Base-by-base conservation (phyloP, 2,329 filamentous ascomycete species). In the Clarireedia monteithiana region DNA sequence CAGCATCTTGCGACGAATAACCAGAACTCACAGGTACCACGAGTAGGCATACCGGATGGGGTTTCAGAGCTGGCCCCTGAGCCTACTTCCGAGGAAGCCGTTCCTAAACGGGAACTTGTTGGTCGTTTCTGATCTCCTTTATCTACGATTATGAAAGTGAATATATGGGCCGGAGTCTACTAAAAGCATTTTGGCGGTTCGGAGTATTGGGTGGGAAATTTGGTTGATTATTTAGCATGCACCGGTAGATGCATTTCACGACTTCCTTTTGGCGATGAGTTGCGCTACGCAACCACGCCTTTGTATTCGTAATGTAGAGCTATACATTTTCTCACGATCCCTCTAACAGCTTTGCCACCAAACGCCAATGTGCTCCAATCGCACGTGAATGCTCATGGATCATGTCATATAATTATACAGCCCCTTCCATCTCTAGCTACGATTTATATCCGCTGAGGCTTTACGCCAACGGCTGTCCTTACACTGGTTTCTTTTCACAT, bases 221-320 rank as follows among this genome's bases (percentile, higher is more conserved):
- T 59, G 57, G 58, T 23, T 46, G 20, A 20, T 20, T 45, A 17
- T 14, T 46, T 12, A 23, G n/a, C 42, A 46, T 46, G 42, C 42
- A 46, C 23, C 7, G 17, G 60, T 61, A 64, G 56, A 59, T 57
- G 57, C 46, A 57, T 47, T 48, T 42, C 38, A 63, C 55, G 59
- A 59, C 56, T 58, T 45, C 50, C 55, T 45, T 55, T 60, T 52
- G 51, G 59, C 60, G 57, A 45, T 53, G 51, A 23, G 48, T 54
- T 55, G 36, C 44, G 3, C 46, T 20, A 53, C 39, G 47, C 52
- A 50, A n/a, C 14, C 5, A 38, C 34, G 17, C 34, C 24, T 60
- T 9, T 62, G 64, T 64, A 66, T 52, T 60, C 58, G 62, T 64
- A 65, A 59, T 60, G 59, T 63, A 63, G 53, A 63, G 51, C 47